Evolutionary conservation across 108 stramenopile species (phyloP).

Genomic region (Aurantiochytrium sp.): DNA sequence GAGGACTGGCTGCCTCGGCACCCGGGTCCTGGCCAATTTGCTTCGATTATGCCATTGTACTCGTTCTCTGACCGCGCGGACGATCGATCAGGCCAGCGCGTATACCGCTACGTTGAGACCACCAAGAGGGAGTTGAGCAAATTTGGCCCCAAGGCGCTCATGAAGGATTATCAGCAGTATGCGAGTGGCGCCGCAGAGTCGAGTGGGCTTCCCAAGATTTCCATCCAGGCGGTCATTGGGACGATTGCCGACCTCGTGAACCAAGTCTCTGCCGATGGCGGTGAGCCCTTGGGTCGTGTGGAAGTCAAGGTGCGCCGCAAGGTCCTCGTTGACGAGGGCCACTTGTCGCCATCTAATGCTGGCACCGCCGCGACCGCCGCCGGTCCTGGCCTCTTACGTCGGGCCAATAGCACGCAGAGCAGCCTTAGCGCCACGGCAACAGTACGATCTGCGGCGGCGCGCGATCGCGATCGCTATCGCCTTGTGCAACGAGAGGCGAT

Average conservation of each 20-base stretch:
- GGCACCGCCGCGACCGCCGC: background rate
- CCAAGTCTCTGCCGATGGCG: background rate
- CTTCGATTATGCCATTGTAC: background rate
- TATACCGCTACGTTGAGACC: background rate
- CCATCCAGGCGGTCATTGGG: background rate
- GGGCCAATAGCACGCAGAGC: background rate
- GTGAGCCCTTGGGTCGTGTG: background rate
- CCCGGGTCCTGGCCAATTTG: background rate
- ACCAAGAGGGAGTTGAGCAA: background rate
- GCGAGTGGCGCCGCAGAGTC: background rate
- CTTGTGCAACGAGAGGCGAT: background rate
- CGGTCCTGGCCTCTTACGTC: background rate
- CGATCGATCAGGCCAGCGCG: background rate
- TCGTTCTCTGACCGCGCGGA: background rate
- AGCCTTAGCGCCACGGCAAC: background rate
- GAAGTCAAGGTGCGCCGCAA: background rate
- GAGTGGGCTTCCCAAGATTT: background rate
- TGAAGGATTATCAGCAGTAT: background rate
- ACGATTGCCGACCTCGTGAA: background rate
- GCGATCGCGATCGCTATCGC: background rate
- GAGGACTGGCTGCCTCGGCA: constrained; percentile 8
- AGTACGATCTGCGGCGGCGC: background rate
- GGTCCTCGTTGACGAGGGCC: background rate
- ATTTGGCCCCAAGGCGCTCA: background rate
- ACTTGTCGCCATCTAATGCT: background rate